Evolutionary conservation across 2,329 filamentous ascomycete genomes (phyloP), one percentile per base, ranked within the genome.

Genomic region (Mollisiaceae sp.): DNA sequence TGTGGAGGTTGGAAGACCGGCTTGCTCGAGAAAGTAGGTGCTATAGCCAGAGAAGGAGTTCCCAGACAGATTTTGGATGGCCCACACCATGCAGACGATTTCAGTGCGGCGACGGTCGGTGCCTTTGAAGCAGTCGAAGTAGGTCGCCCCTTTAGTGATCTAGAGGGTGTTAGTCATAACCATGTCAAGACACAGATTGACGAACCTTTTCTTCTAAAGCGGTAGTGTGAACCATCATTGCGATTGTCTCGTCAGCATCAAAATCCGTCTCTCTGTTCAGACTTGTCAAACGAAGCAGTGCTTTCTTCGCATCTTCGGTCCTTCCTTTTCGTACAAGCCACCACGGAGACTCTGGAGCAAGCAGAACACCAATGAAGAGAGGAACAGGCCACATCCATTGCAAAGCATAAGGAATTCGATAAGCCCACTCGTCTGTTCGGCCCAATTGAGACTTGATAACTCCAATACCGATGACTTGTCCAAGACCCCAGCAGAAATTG

Each of bases 41-140:
- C 85, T 87, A 68, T 89, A 91, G 64, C 85, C 85, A 57, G 88
- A 86, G 68, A 90, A 84, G 15, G 87, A 86, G 67, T 87, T 86
- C 27, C 88, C 87, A 60, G 83, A 86, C 1, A 90, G 78, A 22
- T 89, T 88, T 72, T 91, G 88, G 2, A 87, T 87, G 3, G 85
- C 83, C 79, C 88, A 90, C 8, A 88, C 86, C 74, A 88, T 87
- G 66, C 81, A 79, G 4, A 83, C 81, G 39, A 86, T 85, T 71
- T 86, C 84, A 0, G 84, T 86, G 22, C 84, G 81, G n/a, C 83
- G 79, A 20, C 80, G 72, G 65, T 84, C 83, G 45, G 79, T 77
- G 0, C 81, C 82, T 52, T 76, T 80, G 70, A 86, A 81, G 57
- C 83, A 85, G 65, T 86, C 83, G 27, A 75, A 20, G 68, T 86